These are phyloP conservation scores for Thalia dealbata DNA, from an alignment of 176 grass and related monocot species.

Conservation along the genomic window DNA sequence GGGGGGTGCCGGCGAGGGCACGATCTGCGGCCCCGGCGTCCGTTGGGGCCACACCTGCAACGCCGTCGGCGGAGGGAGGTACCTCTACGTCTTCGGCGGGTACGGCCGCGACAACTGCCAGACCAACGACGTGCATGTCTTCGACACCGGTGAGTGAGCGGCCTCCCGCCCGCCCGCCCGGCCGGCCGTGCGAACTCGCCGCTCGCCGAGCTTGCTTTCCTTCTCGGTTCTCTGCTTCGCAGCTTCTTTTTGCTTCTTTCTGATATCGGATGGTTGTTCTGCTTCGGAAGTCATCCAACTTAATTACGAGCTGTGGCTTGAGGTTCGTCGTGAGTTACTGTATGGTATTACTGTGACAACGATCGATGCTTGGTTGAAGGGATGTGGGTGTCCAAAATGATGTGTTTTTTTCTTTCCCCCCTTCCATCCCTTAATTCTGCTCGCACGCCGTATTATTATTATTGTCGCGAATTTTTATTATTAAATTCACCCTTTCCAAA, in stretches of 20 bases:
- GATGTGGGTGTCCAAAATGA: background rate
- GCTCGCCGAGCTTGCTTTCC: background rate
- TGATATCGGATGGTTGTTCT: background rate
- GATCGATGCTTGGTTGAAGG: background rate
- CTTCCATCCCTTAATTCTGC: too few species aligned
- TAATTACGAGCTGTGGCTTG: background rate
- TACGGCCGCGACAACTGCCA: slow-evolving; percentile 21
- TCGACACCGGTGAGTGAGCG: slow-evolving; percentile 14
- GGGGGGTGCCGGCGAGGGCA: background rate
- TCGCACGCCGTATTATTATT: too few species aligned
- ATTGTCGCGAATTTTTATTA: too few species aligned
- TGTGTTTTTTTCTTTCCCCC: too few species aligned
- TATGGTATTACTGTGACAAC: background rate
- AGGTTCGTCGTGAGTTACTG: background rate
- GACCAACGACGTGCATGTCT: slow-evolving; percentile 28
- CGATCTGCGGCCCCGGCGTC: slow-evolving; percentile 13
- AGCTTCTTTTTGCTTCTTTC: background rate
- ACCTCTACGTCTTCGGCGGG: slow-evolving; percentile 19
- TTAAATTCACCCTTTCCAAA: background rate
- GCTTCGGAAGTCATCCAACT: background rate
- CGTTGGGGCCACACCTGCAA: slow-evolving; percentile 27
- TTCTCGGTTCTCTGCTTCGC: background rate
- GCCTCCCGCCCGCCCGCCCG: too few species aligned
- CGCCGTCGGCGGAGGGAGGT: slow-evolving; percentile 10
- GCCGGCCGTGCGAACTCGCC: too few species aligned